Conservation (phyloP, 768 basidiomycete genomes). For the Leccinum subtestaceum region DNA sequence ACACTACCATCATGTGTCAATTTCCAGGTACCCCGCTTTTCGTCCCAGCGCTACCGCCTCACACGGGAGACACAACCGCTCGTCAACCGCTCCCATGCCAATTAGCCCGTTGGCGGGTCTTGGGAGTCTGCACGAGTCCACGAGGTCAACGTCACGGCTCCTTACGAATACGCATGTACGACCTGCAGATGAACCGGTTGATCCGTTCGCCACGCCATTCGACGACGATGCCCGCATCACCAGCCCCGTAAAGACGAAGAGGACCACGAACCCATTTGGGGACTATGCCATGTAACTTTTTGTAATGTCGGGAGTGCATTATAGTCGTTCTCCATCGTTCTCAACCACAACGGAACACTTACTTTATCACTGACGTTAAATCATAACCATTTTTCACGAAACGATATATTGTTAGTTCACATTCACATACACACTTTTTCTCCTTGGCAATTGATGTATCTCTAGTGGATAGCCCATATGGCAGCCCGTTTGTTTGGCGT, state of each 20-base stretch:
- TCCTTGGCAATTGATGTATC: constrained; percentile 21
- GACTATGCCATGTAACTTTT: constrained; percentile 32
- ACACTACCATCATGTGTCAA: constrained; percentile 14
- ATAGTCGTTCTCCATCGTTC: neutral
- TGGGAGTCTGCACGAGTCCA: constrained; percentile 19
- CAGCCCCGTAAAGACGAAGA: constrained; percentile 36
- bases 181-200: constrained; percentile 30
- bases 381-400: constrained; percentile 8
- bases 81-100: constrained; percentile 18
- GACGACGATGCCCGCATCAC: constrained; percentile 59
- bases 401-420: constrained; percentile 9
- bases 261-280: constrained; percentile 53
- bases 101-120: constrained; percentile 15
- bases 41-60: constrained; percentile 8
- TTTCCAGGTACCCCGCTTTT: constrained; percentile 17
- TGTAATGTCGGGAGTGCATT: neutral
- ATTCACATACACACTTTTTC: constrained; percentile 2
- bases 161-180: constrained; percentile 43
- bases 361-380: constrained; percentile 15
- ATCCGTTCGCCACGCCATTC: constrained; percentile 77
- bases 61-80: constrained; percentile 20
- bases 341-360: constrained; percentile 1
- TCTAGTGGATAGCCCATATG: constrained; percentile 17
- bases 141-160: constrained; percentile 42
- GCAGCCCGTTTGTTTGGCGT: neutral